Percentiles rank a stretch among this genome's conserved stretches.
phyloP scores from a whole-genome alignment of 2,329 filamentous ascomycete genomes.

The Monilinia aucupariae region DNA sequence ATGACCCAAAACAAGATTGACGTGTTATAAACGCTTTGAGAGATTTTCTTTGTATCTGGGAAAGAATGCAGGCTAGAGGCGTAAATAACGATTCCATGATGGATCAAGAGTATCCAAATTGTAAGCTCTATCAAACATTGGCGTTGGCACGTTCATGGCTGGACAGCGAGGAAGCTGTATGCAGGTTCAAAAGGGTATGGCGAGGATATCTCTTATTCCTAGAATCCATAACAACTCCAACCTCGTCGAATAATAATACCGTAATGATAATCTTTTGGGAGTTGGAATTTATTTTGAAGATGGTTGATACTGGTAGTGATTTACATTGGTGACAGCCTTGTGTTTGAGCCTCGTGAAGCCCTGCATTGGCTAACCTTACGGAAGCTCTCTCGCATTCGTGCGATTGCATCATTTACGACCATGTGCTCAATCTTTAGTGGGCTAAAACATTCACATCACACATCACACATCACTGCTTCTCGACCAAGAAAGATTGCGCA shows the following conservation, averaged over 20 bases:
- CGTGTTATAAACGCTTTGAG: background rate
- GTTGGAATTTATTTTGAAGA: background rate
- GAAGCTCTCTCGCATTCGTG: background rate
- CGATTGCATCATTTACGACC: conserved; percentile 10
- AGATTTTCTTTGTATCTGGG: background rate
- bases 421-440: too few species aligned
- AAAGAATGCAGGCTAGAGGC: conserved; percentile 3
- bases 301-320: background rate
- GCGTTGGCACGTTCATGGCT: background rate
- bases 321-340: conserved; percentile 10
- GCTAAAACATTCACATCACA: background rate
- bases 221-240: background rate
- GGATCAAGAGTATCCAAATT: conserved; percentile 10
- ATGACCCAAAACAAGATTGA: conserved; percentile 23
- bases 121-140: conserved; percentile 8
- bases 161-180: conserved; percentile 8
- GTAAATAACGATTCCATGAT: background rate
- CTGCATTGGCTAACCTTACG: background rate
- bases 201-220: conserved; percentile 9
- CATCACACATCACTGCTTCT: background rate
- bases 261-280: background rate
- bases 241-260: background rate
- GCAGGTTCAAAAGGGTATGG: background rate
- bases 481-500: background rate
- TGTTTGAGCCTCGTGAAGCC: conserved; percentile 13